Evolutionary conservation across 176 grass and related monocot genomes (phyloP), one percentile per base, ranked within the genome.

Genomic region (Alopecurus myosuroides): DNA sequence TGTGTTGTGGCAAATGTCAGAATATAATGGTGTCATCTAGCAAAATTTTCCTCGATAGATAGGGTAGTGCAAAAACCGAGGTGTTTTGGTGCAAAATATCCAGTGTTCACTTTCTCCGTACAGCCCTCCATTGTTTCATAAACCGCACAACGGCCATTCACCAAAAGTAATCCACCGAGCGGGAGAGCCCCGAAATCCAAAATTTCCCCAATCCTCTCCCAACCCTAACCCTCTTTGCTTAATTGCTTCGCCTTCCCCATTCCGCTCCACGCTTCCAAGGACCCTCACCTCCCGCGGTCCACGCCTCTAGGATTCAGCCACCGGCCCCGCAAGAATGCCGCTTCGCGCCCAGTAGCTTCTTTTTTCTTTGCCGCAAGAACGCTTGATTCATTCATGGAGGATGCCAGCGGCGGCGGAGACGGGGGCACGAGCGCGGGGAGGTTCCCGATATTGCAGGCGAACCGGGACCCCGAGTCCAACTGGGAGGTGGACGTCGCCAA

Each of bases 401-500:
- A 37, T 37, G 70, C 73, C 45, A 52, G 74, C 39, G 41, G 77
- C 58, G 64, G 86, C 14, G 83, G 72, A 77, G 86, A 87, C 73
- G 88, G 55, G 17, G 65, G 79, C 81, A 71, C 81, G 44, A 60
- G 23, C n/a, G 39, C 80, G 28, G 80, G 52, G 34, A 86, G 81
- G 34, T 88, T 90, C 26, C 86, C 85, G 12, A 78, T 89, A 65
- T 78, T 95, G 28, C 97, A 98, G 81, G 93, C 97, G 18, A 93
- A 78, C 42, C 87, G 93, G 42, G 89, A 99, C 73, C 91, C 88
- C 37, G 88, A 91, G 79, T 92, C 89, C 18, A 99, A 99, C 74
- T 99, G 89, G 93, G 97, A 99, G 78, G 86, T 99, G 67, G 93
- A 99, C 77, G 88, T 99, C 7, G 93, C 97, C 56, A 89, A 87